Evolutionary conservation across 306 rosid species (phyloP), one percentile per base, ranked within the genome.

Genomic region (Gillenia trifoliata): DNA sequence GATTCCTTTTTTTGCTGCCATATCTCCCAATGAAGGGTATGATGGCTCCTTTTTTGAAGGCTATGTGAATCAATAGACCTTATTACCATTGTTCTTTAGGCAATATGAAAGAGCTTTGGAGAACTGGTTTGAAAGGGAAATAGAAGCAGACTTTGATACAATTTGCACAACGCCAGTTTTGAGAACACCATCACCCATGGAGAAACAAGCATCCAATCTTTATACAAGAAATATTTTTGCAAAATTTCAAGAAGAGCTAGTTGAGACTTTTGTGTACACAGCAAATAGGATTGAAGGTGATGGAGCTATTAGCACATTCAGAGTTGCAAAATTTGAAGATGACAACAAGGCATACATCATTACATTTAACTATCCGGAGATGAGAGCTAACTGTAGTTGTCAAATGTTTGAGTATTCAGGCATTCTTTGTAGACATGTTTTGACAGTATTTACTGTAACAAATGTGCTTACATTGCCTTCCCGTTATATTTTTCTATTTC

Each of bases 121-220:
- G 75, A 89, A 72, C 82, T 86, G 87, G 83, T 87, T 89, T 80
- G 96, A 90, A 70, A 90, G 84, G 84, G 98, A 92, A 83, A 79
- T 80, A 65, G 98, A 89, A 80, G 89, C 96, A 62, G 95, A 92
- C 64, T 90, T 87, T 68, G 98, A 90, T 81, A 89, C 98, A 66
- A 79, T 93, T 68, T 83, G 92, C 86, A 89, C 90, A 26, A 79
- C 83, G 6, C 97, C 97, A 17, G 80, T 87, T 30, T 79, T 93
- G 82, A 90, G 88, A 81, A 93, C 98, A 47, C 97, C 98, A 69
- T 93, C 98, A 33, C 98, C 98, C 41, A 93, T 93, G 98, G 98
- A 93, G 80, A 87, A 93, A 75, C 98, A 93, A 82, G 97, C 90
- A 68, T 95, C 98, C 66, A 81, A 84, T 84, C 95, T 87, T 57